Evolutionary conservation across 2,329 filamentous ascomycete genomes (phyloP).

Genomic region (Pseudogymnoascus sp.): DNA sequence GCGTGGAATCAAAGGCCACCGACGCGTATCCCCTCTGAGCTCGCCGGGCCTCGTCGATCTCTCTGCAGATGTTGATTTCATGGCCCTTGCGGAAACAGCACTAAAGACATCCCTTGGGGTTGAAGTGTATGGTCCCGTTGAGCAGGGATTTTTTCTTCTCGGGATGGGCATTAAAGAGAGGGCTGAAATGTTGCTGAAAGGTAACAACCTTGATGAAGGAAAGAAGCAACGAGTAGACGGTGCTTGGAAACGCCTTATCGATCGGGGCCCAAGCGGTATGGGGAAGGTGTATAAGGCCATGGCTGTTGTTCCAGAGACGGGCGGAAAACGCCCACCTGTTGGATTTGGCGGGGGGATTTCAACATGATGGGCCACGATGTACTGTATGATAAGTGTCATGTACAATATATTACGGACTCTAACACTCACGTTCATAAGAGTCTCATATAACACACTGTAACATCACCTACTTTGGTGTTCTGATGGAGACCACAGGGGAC

Average conservation of each 20-base stretch:
- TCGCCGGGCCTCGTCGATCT: constrained; percentile 79
- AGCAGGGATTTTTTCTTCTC: constrained; percentile 73
- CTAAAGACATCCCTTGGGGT: constrained; percentile 67
- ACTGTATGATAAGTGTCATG: constrained; percentile 1
- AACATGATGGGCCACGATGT: background rate
- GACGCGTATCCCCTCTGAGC: constrained; percentile 69
- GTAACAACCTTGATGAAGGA: constrained; percentile 37
- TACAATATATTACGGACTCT: background rate
- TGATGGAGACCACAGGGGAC: background rate
- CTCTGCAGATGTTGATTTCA: constrained; percentile 90
- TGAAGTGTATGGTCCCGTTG: constrained; percentile 86
- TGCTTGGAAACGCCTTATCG: constrained; percentile 77
- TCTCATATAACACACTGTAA: background rate
- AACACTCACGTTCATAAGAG: background rate
- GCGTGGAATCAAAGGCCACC: constrained; percentile 76
- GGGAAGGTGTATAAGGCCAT: constrained; percentile 90
- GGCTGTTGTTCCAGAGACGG: constrained; percentile 79
- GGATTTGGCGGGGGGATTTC: constrained; percentile 76
- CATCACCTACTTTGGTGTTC: background rate
- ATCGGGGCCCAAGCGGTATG: constrained; percentile 78
- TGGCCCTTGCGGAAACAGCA: constrained; percentile 75
- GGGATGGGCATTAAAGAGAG: constrained; percentile 78
- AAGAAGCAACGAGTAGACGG: constrained; percentile 57
- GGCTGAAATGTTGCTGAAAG: constrained; percentile 57
- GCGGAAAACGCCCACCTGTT: constrained; percentile 67